Evolutionary conservation across 75 land plant species (phyloP).

Genomic region (Pseudotsuga menziesii): DNA sequence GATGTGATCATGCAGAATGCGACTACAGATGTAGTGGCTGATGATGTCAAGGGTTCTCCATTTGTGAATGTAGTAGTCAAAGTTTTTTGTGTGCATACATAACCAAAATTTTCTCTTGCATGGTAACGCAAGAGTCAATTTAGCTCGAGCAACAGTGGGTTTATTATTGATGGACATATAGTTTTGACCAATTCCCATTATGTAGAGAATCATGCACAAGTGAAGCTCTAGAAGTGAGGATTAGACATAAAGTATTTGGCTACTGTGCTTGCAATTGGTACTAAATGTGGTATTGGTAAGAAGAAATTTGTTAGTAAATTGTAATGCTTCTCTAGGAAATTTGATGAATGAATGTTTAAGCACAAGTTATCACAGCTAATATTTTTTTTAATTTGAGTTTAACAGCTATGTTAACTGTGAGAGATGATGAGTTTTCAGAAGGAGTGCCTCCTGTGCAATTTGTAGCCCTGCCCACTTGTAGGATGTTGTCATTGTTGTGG

Average conservation of each 20-base stretch:
- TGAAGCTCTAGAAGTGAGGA: conserved; percentile 89
- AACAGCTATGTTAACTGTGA: conserved; percentile 91
- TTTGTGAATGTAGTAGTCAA: conserved; percentile 95
- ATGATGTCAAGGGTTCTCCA: conserved; percentile 64
- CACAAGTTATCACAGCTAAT: background rate
- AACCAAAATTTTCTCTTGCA: conserved; percentile 92
- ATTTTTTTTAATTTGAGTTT: conserved; percentile 10
- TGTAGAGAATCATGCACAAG: conserved; percentile 94
- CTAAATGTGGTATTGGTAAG: conserved; percentile 94
- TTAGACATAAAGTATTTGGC: conserved; percentile 93
- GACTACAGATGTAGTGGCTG: conserved; percentile 18
- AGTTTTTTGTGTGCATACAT: conserved; percentile 96
- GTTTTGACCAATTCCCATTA: conserved; percentile 96
- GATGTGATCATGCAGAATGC: background rate
- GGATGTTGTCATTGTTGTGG: conserved; percentile 97
- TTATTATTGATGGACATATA: conserved; percentile 71
- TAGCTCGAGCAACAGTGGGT: conserved; percentile 92
- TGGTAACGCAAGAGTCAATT: conserved; percentile 96
- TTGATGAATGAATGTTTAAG: background rate
- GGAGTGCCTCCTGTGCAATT: conserved; percentile 87
- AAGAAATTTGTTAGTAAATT: background rate
- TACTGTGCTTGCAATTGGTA: conserved; percentile 91
- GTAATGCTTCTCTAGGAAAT: background rate
- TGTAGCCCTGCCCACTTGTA: conserved; percentile 87
- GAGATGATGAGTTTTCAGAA: conserved; percentile 92